Base-by-base conservation (phyloP, 2,329 filamentous ascomycete genomes). In the Drechmeria coniospora region DNA sequence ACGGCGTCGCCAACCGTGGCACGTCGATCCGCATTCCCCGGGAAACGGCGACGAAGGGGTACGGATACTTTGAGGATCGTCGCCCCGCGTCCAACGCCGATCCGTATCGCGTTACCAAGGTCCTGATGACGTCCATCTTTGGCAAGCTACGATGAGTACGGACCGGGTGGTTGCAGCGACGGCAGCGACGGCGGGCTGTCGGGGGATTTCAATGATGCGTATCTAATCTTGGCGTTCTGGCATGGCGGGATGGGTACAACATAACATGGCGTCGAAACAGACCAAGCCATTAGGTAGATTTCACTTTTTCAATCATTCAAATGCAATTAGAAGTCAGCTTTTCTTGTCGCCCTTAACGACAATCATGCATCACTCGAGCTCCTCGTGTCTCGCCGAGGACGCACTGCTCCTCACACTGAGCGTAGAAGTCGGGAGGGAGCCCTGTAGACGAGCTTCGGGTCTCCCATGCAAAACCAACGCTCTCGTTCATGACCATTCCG, bases 1-100 rank as follows among this genome's bases (percentile, higher is more conserved):
- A 77, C 58, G 87, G 90, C 51, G 77, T 95, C 36, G 90, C 90
- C 56, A 87, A 95, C 76, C 84, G 90, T 59, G 90, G 87, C 49
- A 78, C 81, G 33, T 92, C 80, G 21, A 86, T 95, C 48, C 82
- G 90, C 55, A 90, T 98, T 44, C 86, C 86, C 45, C 77, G 84
- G 46, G 74, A 83, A 46, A 73, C 70, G 44, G 84, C 79, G 26
- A 75, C 79, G 52, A 81, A 92, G 57, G 83, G 83, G 56, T 90
- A 79, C 63, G 86, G 86, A 39, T 94, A 94, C 71, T 93, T 94
- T 41, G 84, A 94, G 58, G 78, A 84, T 40, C 70, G 79, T 50
- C 71, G 78, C 38, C 77, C 78, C 32, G 84, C 84, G 31, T 87
- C 79, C 49, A 92, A 90, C 56, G 82, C 74, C 38, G 80, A 86